These are phyloP conservation scores for Aspergillus nidulans DNA, from an alignment of 495 filamentous ascomycete genomes.

Conservation along the genomic window DNA sequence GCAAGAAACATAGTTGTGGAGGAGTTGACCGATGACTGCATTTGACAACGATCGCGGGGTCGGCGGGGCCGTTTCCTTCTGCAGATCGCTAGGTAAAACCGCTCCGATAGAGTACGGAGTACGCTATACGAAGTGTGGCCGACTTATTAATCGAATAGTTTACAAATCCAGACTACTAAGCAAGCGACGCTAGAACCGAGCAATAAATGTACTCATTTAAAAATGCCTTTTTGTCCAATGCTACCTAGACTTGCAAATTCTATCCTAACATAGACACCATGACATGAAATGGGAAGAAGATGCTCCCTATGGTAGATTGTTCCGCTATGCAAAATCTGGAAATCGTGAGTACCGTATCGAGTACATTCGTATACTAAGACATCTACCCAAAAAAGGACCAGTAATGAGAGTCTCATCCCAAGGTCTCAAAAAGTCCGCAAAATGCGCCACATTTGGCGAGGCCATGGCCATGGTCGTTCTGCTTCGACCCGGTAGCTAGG, in stretches of 20 bases:
- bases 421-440: no score
- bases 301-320: constrained; percentile 9
- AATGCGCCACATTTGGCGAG: not conserved
- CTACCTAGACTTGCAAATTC: not conserved
- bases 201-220: not conserved
- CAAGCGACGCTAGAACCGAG: not conserved
- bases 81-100: not conserved
- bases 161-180: not conserved
- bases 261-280: not conserved
- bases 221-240: not conserved
- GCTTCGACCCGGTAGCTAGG: not conserved
- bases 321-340: constrained; percentile 25
- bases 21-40: constrained; percentile 11
- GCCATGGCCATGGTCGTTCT: not conserved
- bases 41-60: constrained; percentile 9
- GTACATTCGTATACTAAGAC: constrained; percentile 14
- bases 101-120: not conserved
- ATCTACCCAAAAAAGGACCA: not conserved
- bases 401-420: not conserved
- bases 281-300: not conserved
- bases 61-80: not conserved
- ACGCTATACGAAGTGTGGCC: no score
- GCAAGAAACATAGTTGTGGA: not conserved
- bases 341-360: constrained; percentile 17
- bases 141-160: not conserved